Percentiles rank a stretch among this genome's conserved stretches.
These are phyloP conservation scores for Erythrobasidium hasegawianum DNA, from an alignment of 1,284 basidiomycete genomes.

Conservation along the genomic window DNA sequence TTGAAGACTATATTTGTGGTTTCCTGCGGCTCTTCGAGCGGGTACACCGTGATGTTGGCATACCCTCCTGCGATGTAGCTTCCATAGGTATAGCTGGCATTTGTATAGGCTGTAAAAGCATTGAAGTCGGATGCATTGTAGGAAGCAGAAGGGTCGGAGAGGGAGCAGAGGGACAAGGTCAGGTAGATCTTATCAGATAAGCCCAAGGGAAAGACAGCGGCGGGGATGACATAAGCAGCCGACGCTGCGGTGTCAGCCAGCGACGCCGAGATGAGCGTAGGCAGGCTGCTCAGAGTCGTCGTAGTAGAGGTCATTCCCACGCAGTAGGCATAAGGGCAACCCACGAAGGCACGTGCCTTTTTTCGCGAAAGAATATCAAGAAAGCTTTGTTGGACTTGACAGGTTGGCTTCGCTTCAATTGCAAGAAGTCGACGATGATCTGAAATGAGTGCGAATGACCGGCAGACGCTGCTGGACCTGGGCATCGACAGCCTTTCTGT, in stretches of 20 bases:
- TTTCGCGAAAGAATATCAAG: no score
- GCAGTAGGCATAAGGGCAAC: no score
- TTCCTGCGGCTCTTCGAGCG: not conserved
- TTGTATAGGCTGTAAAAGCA: constrained; percentile 12
- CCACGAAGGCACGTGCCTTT: no score
- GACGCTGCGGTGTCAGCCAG: not conserved
- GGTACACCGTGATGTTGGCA: constrained; percentile 35
- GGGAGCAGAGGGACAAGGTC: constrained; percentile 38
- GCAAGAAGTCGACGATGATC: no score
- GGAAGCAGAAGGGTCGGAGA: not conserved
- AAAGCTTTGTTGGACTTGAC: no score
- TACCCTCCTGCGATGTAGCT: constrained; percentile 28
- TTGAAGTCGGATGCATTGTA: constrained; percentile 24
- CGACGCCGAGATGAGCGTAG: constrained; percentile 16
- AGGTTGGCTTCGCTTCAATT: no score
- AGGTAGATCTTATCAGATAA: constrained; percentile 8
- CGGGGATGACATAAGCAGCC: constrained; percentile 22
- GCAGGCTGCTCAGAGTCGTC: constrained; percentile 10
- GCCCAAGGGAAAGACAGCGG: constrained; percentile 5
- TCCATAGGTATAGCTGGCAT: constrained; percentile 4
- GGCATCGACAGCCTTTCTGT: no score
- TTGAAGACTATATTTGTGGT: not conserved
- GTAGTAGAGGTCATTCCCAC: no score
- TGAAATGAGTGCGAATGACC: constrained; percentile 2
- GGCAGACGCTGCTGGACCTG: constrained; percentile 4